Percentiles rank a stretch among this genome's conserved stretches.
These are phyloP conservation scores for Trypanosoma melophagium DNA, from an alignment of 208 protist genomes.

Conservation along the genomic window DNA sequence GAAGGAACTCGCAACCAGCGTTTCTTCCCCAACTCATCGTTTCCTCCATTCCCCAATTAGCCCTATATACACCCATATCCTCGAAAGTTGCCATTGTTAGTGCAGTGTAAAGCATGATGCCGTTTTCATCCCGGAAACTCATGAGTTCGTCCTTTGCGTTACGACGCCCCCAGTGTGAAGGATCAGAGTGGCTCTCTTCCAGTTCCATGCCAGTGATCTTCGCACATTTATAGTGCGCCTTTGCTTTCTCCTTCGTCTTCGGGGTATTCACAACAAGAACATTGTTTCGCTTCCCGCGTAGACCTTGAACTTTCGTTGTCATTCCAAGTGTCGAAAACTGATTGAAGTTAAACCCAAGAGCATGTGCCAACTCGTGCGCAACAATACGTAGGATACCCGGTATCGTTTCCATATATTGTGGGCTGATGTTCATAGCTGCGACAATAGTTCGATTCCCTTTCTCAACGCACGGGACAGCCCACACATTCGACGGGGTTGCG, in stretches of 20 bases:
- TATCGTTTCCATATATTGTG: slow-evolving; percentile 13
- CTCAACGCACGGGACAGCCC: slow-evolving; percentile 35
- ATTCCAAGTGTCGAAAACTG: not conserved
- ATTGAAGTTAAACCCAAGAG: slow-evolving; percentile 43
- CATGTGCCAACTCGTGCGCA: slow-evolving; percentile 61
- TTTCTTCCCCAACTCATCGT: slow-evolving; percentile 26
- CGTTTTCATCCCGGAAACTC: not conserved
- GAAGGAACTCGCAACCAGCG: slow-evolving; percentile 24
- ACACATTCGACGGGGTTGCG: slow-evolving; percentile 9
- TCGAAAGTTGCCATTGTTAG: slow-evolving; percentile 27
- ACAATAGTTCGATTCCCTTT: slow-evolving; percentile 29
- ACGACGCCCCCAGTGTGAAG: slow-evolving; percentile 30
- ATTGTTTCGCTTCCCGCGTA: slow-evolving; percentile 12
- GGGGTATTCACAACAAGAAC: slow-evolving; percentile 3
- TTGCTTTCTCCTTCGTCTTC: slow-evolving; percentile 3
- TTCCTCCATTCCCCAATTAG: slow-evolving; percentile 28
- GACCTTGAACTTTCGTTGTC: not conserved
- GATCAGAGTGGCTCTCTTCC: slow-evolving; percentile 24
- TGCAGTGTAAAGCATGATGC: slow-evolving; percentile 19
- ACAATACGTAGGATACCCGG: slow-evolving; percentile 39
- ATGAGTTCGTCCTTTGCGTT: slow-evolving; percentile 36
- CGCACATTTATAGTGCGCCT: slow-evolving; percentile 26
- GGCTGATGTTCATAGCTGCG: slow-evolving; percentile 47
- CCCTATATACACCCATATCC: slow-evolving; percentile 31
- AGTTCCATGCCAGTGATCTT: slow-evolving; percentile 30